These are phyloP conservation scores for Hemisphaericaspora xylofermentans DNA, from an alignment of 1,139 yeast genomes.

Conservation along the genomic window DNA sequence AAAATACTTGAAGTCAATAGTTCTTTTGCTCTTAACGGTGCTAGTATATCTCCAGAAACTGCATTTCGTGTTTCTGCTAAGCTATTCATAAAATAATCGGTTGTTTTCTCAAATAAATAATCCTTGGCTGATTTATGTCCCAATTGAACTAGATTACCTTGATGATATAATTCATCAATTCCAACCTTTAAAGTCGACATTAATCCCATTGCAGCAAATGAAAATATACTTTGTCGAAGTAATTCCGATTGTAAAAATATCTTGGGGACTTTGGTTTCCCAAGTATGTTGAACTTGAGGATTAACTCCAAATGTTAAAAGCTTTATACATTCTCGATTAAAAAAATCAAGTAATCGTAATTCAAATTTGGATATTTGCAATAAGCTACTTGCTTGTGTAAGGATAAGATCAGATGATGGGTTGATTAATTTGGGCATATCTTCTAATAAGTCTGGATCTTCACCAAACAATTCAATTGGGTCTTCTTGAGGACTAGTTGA, in stretches of 20 bases:
- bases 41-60: conserved; percentile 8
- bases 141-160: not conserved
- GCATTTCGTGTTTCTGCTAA: conserved; percentile 10
- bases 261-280: conserved; percentile 28
- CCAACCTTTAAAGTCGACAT: conserved; percentile 8
- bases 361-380: conserved; percentile 31
- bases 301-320: conserved; percentile 20
- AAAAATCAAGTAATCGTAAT: conserved; percentile 29
- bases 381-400: conserved; percentile 18
- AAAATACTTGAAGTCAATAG: conserved; percentile 23
- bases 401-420: conserved; percentile 11
- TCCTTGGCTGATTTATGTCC: not conserved
- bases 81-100: conserved; percentile 23
- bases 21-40: conserved; percentile 19
- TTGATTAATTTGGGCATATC: not conserved
- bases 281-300: conserved; percentile 22
- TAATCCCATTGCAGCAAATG: conserved; percentile 21
- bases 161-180: not conserved
- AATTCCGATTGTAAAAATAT: conserved; percentile 23
- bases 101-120: conserved; percentile 18
- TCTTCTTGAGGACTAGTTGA: not conserved
- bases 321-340: conserved; percentile 27
- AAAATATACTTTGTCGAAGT: conserved; percentile 23
- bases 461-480: not conserved
- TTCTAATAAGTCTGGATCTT: not conserved